Evolutionary conservation across 805 yeast species (phyloP).

Genomic region (Saturnispora sanitii): DNA sequence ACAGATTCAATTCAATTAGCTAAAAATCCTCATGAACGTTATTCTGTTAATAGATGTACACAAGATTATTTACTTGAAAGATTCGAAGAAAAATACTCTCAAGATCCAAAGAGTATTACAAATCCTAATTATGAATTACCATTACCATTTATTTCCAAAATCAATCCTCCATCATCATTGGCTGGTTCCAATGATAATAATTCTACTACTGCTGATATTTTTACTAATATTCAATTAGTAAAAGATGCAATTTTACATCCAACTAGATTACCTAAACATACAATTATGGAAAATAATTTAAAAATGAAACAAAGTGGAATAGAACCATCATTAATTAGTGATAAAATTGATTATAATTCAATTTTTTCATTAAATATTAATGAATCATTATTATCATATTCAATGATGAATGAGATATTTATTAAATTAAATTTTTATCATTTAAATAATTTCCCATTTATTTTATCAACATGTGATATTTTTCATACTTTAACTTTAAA

Average conservation of each 20-base stretch:
- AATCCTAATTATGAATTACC: not conserved
- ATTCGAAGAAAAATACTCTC: not conserved
- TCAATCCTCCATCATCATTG: not conserved
- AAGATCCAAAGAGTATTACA: not conserved
- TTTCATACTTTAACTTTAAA: conserved; percentile 2
- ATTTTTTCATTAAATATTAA: conserved; percentile 5
- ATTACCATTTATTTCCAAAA: no score
- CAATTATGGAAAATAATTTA: not conserved
- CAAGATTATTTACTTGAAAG: not conserved
- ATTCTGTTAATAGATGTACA: not conserved
- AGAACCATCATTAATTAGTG: conserved; percentile 9
- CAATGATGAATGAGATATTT: conserved; percentile 7
- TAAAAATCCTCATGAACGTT: not conserved
- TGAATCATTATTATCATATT: conserved; percentile 6
- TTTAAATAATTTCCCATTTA: conserved; percentile 9
- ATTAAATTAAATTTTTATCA: conserved; percentile 7
- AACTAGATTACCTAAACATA: conserved; percentile 2
- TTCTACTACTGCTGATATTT: not conserved
- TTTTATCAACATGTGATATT: conserved; percentile 3
- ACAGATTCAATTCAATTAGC: not conserved
- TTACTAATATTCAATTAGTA: not conserved
- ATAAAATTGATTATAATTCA: conserved; percentile 4
- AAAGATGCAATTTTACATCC: conserved; percentile 1
- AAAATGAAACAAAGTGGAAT: not conserved
- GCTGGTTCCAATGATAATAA: no score